phyloP scores from a whole-genome alignment of 805 yeast species.

The Trichomonascus vanleenenianus region DNA sequence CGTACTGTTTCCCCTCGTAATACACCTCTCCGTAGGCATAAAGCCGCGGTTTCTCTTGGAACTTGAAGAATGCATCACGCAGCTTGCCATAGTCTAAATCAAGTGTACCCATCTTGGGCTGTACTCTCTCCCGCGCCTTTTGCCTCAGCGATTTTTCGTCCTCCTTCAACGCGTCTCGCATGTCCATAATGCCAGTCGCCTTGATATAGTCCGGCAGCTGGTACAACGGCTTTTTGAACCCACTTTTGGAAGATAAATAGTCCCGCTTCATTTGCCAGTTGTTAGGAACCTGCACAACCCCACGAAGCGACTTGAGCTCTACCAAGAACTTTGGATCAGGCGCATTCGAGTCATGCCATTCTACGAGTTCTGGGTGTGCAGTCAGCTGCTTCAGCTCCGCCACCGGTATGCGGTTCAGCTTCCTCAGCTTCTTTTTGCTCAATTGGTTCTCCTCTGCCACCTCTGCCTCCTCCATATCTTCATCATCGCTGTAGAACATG shows the following conservation, averaged over 20 bases:
- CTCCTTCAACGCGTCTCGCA: constrained; percentile 57
- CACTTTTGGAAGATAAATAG: constrained; percentile 57
- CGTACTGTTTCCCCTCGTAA: constrained; percentile 69
- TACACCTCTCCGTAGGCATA: constrained; percentile 70
- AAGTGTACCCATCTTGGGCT: constrained; percentile 77
- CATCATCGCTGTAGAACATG: constrained; percentile 30
- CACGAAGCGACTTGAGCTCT: constrained; percentile 54
- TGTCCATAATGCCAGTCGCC: constrained; percentile 79
- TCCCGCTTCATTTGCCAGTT: constrained; percentile 83
- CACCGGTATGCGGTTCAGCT: constrained; percentile 51
- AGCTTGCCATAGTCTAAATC: constrained; percentile 81
- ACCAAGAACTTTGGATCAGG: constrained; percentile 64
- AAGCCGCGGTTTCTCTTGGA: constrained; percentile 66
- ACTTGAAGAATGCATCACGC: constrained; percentile 79
- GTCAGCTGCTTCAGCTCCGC: constrained; percentile 58
- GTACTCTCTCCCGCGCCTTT: constrained; percentile 72
- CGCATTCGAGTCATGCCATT: constrained; percentile 85
- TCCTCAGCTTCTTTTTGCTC: constrained; percentile 44
- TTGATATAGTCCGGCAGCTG: constrained; percentile 68
- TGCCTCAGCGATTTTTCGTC: constrained; percentile 56
- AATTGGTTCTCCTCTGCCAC: constrained; percentile 19
- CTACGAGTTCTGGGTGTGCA: constrained; percentile 62
- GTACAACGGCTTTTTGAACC: constrained; percentile 63
- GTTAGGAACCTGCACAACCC: constrained; percentile 66
- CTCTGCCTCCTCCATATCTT: constrained; percentile 26